Base-by-base conservation (phyloP, 176 grass and related monocot genomes). In the Triticum urartu region DNA sequence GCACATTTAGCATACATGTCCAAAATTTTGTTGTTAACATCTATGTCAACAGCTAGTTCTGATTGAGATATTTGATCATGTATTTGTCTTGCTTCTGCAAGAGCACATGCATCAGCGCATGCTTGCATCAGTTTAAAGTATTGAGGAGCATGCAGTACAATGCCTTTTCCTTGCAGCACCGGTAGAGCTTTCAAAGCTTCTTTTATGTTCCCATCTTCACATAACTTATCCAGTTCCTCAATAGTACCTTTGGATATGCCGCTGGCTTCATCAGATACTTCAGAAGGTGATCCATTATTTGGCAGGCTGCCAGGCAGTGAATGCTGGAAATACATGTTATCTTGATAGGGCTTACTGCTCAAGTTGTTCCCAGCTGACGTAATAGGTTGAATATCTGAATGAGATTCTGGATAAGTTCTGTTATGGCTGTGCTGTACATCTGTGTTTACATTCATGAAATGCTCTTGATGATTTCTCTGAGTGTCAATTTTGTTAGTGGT, bases 1-100 rank as follows among this genome's bases (percentile, higher is more conserved):
- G 90, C 90, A 79, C 97, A 99, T 78, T 87, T 99, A 48, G 88
- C 72, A 84, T 96, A 99, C 97, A 96, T 96, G 67, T 96, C 85
- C 22, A 99, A 76, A 88, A 96, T 88, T 86, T 89, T 90, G 81
- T 99, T 96, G 70, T 95, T 83, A 76, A 96, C 76, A 89, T 71
- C 48, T 63, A 83, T 85, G 47, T 94, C 92, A 87, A 71, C 38
- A 88, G 36, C 30, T 66, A 62, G 54, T 61, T 83, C 75, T 81
- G 85, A 92, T 70, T 56, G 79, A 79, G 72, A 91, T 67, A 99
- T 90, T 61, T 85, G 56, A 59, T 81, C 61, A 78, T 94, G 92
- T 63, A 99, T 59, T 75, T 72, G 21, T 87, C 84, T 92, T 70
- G 94, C 97, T 89, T 94, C 86, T 69, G 78, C 77, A 68, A 96